Conservation (phyloP, 1,284 basidiomycete genomes). For the Ustilago hordei region DNA sequence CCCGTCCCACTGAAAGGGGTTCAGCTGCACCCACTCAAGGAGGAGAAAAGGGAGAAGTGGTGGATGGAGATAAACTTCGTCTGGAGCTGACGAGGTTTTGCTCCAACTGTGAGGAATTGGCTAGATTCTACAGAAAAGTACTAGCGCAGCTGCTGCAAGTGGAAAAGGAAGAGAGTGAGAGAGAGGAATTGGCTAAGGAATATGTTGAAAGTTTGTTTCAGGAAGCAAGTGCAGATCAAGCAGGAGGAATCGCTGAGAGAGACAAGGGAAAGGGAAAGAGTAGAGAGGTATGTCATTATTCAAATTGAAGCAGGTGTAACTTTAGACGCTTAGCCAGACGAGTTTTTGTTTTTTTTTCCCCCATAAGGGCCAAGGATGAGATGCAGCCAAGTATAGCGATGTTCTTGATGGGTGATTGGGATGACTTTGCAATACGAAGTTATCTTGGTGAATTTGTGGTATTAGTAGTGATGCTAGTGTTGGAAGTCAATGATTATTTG, state of each 20-base stretch:
- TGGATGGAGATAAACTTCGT: conserved; percentile 56
- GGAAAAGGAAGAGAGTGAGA: conserved; percentile 31
- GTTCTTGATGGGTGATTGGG: too few relatives aligned
- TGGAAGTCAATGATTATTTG: too few relatives aligned
- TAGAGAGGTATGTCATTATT: conserved; percentile 21
- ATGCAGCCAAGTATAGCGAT: background rate
- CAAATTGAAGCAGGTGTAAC: background rate
- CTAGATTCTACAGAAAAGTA: conserved; percentile 55
- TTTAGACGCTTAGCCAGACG: background rate
- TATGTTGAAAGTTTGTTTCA: conserved; percentile 11
- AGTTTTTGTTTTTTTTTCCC: too few relatives aligned
- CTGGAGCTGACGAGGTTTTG: conserved; percentile 59
- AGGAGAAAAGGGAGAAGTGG: background rate
- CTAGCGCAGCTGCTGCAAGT: conserved; percentile 41
- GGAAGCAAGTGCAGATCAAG: background rate
- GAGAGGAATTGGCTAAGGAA: conserved; percentile 21
- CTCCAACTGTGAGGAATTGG: conserved; percentile 47
- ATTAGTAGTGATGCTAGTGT: too few relatives aligned
- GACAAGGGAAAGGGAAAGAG: conserved; percentile 15
- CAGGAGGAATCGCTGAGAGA: background rate
- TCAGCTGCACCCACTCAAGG: background rate
- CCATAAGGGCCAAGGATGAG: background rate
- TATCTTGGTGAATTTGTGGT: too few relatives aligned
- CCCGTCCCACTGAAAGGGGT: background rate
- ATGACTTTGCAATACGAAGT: too few relatives aligned